These are phyloP conservation scores for Plasmodium falciparum DNA, from an alignment of 169 alveolate species.

Conservation along the genomic window DNA sequence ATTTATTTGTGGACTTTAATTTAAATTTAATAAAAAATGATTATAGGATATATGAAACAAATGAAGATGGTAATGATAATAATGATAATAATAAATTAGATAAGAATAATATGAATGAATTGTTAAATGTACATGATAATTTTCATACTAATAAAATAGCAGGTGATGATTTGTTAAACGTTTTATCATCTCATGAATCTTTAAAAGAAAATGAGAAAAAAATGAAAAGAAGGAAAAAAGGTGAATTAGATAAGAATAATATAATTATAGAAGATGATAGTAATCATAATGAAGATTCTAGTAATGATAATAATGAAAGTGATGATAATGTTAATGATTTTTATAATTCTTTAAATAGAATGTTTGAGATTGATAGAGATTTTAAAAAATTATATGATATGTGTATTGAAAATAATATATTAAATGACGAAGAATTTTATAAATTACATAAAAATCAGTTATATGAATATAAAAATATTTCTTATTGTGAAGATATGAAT, in stretches of 20 bases:
- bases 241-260: neutral
- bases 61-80: neutral
- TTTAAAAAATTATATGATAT: slow-evolving; percentile 38
- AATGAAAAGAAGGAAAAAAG: neutral
- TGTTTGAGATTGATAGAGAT: slow-evolving; percentile 23
- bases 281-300: neutral
- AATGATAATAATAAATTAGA: neutral
- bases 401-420: slow-evolving; percentile 62
- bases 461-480: slow-evolving; percentile 32
- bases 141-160: too few relatives aligned
- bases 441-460: slow-evolving; percentile 46
- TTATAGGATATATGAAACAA: slow-evolving; percentile 28
- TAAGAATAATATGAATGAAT: neutral
- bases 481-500: slow-evolving; percentile 7
- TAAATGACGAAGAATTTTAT: slow-evolving; percentile 53
- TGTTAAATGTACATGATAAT: neutral
- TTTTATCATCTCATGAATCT: too few relatives aligned
- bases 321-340: slow-evolving; percentile 15
- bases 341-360: slow-evolving; percentile 4
- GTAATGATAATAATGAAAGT: neutral
- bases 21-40: slow-evolving; percentile 38
- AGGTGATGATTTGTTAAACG: too few relatives aligned
- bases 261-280: neutral
- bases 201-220: neutral
- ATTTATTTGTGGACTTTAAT: slow-evolving; percentile 50